phyloP scores from a whole-genome alignment of 352 stramenopile genomes.

The Phytophthora citrophthora region DNA sequence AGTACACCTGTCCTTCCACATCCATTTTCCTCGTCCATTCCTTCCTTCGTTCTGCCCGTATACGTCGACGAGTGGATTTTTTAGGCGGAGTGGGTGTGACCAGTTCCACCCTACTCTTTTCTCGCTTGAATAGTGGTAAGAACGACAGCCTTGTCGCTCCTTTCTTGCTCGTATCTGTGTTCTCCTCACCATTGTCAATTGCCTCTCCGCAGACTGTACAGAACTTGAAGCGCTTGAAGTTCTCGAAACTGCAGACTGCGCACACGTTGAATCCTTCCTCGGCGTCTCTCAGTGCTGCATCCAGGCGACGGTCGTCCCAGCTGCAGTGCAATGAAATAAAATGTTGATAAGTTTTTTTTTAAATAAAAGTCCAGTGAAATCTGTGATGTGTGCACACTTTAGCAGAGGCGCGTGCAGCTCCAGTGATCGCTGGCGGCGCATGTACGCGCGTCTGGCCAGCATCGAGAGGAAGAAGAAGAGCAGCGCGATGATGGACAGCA shows the following conservation, averaged over 20 bases:
- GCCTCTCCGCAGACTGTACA: slow-evolving; percentile 47
- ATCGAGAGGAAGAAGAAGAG: slow-evolving; percentile 28
- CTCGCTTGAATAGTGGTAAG: slow-evolving; percentile 17
- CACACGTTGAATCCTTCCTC: slow-evolving; percentile 50
- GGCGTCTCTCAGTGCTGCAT: slow-evolving; percentile 45
- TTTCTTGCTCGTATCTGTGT: slow-evolving; percentile 22
- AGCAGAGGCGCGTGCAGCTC: slow-evolving; percentile 39
- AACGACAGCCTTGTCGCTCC: slow-evolving; percentile 4
- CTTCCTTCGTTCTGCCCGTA: slow-evolving; percentile 30
- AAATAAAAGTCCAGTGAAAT: neutral
- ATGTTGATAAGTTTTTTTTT: neutral
- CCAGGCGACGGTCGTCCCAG: slow-evolving; percentile 38
- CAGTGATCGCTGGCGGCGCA: slow-evolving; percentile 21
- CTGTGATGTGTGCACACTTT: slow-evolving; percentile 28
- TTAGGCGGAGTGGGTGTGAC: slow-evolving; percentile 13
- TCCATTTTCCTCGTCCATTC: slow-evolving; percentile 54
- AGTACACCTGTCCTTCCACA: slow-evolving; percentile 38
- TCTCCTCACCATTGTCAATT: slow-evolving; percentile 9
- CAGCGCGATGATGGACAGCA: slow-evolving; percentile 25
- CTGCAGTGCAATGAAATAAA: slow-evolving; percentile 8
- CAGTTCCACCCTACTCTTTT: slow-evolving; percentile 25
- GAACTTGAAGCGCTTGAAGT: slow-evolving; percentile 50
- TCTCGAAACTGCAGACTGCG: slow-evolving; percentile 46
- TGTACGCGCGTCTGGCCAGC: slow-evolving; percentile 24
- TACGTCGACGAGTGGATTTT: slow-evolving; percentile 14